phyloP scores from a whole-genome alignment of 495 filamentous ascomycete genomes.

The Trichoderma asperelloides region DNA sequence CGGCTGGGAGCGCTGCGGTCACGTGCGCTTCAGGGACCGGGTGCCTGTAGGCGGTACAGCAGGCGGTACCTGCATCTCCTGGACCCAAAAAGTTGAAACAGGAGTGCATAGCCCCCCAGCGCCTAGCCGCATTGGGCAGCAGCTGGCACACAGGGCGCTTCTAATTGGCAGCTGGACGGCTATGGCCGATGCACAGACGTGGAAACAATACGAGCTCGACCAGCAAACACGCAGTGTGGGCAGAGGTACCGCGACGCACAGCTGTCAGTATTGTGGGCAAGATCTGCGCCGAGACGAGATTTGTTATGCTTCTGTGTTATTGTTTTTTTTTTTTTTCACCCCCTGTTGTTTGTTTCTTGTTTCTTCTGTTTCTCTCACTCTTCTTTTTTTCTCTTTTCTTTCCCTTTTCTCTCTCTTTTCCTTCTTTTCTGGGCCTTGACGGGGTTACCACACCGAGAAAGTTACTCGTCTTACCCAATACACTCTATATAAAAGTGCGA shows the following conservation, averaged over 20 bases:
- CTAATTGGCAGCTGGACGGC: not conserved
- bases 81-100: not conserved
- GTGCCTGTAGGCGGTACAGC: not conserved
- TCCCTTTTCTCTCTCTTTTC: not conserved
- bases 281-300: not conserved
- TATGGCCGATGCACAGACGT: not conserved
- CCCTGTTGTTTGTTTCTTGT: not conserved
- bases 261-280: not conserved
- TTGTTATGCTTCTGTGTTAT: no score
- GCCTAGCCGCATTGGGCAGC: not conserved
- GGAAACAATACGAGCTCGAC: not conserved
- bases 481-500: no score
- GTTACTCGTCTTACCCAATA: no score
- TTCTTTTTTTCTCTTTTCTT: not conserved
- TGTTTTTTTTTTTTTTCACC: no score
- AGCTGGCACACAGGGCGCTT: not conserved
- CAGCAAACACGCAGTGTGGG: not conserved
- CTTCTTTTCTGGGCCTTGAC: not conserved
- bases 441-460: no score
- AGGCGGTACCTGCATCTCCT: not conserved
- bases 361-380: not conserved
- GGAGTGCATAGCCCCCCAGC: slow-evolving; percentile 1
- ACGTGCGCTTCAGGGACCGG: slow-evolving; percentile 2
- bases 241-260: not conserved
- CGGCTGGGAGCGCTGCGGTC: not conserved